phyloP scores from a whole-genome alignment of 441 rosid species.

The Kokia cookei region DNA sequence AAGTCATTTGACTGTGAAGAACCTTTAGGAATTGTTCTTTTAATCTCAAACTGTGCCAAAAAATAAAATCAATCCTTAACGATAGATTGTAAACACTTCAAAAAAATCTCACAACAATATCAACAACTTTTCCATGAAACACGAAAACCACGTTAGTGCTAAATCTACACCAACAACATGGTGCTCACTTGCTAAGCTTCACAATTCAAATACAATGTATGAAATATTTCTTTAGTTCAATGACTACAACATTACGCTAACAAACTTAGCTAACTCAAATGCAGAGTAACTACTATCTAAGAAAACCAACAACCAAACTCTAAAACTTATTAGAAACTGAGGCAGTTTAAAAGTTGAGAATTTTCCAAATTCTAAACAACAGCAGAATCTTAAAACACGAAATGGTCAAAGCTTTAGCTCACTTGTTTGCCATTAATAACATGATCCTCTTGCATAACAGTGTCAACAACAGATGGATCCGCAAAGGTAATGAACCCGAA shows the following conservation, averaged over 20 bases:
- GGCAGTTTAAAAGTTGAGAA: not conserved
- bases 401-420: not conserved
- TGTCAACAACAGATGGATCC: conserved; percentile 80
- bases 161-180: not conserved
- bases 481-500: conserved; percentile 30
- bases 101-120: not conserved
- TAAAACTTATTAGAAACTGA: not conserved
- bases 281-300: not conserved
- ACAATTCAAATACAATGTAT: not conserved
- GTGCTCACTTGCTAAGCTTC: not conserved
- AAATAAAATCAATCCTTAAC: not conserved
- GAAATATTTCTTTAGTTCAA: too few species aligned
- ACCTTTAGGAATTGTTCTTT: conserved; percentile 87
- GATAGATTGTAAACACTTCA: not conserved
- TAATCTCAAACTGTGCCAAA: conserved; percentile 75
- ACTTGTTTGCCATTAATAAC: conserved; percentile 81
- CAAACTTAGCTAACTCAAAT: not conserved
- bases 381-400: not conserved
- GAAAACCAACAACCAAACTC: not conserved
- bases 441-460: conserved; percentile 71
- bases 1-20: conserved; percentile 68
- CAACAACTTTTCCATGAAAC: not conserved
- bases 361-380: not conserved
- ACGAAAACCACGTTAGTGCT: not conserved
- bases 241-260: not conserved